These are phyloP conservation scores for Psophocarpus tetragonolobus DNA, from an alignment of 306 rosid genomes.

Conservation along the genomic window DNA sequence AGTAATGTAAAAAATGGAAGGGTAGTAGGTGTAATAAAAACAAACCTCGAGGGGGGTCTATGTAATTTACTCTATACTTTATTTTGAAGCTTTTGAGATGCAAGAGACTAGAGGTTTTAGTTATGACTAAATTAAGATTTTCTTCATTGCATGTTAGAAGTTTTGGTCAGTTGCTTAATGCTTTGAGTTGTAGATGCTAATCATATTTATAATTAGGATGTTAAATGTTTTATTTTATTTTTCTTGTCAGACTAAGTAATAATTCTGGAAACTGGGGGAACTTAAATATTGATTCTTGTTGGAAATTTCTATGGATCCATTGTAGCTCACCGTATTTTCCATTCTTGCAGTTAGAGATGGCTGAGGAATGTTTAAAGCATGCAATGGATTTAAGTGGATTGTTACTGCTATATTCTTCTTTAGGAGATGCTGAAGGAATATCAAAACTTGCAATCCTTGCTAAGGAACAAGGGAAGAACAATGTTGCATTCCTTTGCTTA, in stretches of 20 bases:
- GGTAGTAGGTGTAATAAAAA: too few relatives aligned
- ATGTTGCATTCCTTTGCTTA: slow-evolving; percentile 93
- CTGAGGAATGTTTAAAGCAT: slow-evolving; percentile 86
- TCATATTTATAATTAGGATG: slow-evolving; percentile 23
- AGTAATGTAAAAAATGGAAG: too few relatives aligned
- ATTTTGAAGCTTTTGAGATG: slow-evolving; percentile 26
- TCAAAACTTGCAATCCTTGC: slow-evolving; percentile 81
- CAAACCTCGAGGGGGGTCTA: too few relatives aligned
- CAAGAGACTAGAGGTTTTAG: background rate
- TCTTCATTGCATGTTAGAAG: slow-evolving; percentile 15
- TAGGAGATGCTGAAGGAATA: slow-evolving; percentile 97
- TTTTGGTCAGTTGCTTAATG: slow-evolving; percentile 4
- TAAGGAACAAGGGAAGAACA: slow-evolving; percentile 97
- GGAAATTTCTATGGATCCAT: slow-evolving; percentile 20
- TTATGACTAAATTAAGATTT: slow-evolving; percentile 31
- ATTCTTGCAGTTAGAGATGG: slow-evolving; percentile 88
- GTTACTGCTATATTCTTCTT: slow-evolving; percentile 91
- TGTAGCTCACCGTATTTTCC: slow-evolving; percentile 35
- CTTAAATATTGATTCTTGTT: slow-evolving; percentile 27
- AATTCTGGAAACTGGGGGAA: slow-evolving; percentile 4
- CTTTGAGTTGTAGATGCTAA: slow-evolving; percentile 8
- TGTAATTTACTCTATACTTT: too few relatives aligned
- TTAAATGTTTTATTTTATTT: background rate
- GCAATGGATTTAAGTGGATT: slow-evolving; percentile 97
- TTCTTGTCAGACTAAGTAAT: background rate